Conservation (phyloP, 163 green algal species). For the Volvox carteri region DNA sequence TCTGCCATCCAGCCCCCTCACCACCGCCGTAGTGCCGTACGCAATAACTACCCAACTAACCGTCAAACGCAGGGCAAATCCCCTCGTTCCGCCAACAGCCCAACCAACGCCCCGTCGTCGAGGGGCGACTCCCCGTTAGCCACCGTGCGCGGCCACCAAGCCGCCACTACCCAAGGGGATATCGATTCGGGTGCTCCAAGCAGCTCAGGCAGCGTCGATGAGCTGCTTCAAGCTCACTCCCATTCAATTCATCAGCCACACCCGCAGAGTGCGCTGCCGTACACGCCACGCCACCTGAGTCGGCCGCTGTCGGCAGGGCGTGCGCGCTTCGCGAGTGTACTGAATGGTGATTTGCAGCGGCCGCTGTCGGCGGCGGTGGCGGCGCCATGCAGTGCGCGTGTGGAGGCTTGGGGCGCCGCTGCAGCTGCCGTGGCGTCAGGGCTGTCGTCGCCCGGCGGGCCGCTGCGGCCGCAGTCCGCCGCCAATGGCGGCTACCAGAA, state of each 20-base stretch:
- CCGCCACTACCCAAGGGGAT: no score
- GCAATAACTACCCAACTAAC: no score
- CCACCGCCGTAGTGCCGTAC: no score
- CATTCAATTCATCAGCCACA: background rate
- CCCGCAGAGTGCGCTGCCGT: background rate
- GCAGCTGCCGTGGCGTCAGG: background rate
- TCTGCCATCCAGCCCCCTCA: no score
- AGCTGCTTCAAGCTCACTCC: background rate
- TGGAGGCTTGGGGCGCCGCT: conserved; percentile 15
- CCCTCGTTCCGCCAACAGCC: background rate
- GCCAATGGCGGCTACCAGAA: conserved; percentile 10
- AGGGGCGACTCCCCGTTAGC: background rate
- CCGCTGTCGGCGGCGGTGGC: conserved; percentile 16
- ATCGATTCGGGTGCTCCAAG: no score
- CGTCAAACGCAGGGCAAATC: conserved; percentile 4
- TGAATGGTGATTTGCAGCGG: background rate
- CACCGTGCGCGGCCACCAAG: background rate
- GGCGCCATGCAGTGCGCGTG: background rate
- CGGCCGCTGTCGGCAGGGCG: conserved; percentile 40
- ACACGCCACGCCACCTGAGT: background rate
- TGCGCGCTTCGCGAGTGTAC: conserved; percentile 31
- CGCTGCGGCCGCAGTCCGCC: background rate
- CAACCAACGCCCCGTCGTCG: background rate
- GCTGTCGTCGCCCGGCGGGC: conserved; percentile 30
- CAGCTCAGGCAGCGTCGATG: conserved; percentile 3